These are phyloP conservation scores for Marasmius sp. DNA, from an alignment of 1,284 basidiomycete species.

Conservation along the genomic window DNA sequence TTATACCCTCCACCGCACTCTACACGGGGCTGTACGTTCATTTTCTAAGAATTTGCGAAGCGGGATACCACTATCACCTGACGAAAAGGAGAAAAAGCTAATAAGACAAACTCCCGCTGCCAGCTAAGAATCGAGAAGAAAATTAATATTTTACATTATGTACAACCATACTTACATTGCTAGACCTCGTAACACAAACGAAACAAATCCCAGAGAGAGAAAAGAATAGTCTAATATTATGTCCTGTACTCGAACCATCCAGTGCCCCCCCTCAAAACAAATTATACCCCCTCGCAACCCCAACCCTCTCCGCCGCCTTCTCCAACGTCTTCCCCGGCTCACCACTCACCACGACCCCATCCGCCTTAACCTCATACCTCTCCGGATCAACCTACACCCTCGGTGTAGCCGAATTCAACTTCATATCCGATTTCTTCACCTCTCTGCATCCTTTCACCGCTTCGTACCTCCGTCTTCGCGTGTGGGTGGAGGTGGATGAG, in stretches of 20 bases:
- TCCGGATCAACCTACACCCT: slow-evolving; percentile 91
- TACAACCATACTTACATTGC: too few relatives aligned
- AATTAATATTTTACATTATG: too few relatives aligned
- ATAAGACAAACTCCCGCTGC: too few relatives aligned
- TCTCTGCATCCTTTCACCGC: slow-evolving; percentile 79
- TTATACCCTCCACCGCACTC: too few relatives aligned
- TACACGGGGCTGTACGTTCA: too few relatives aligned
- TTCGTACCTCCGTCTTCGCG: slow-evolving; percentile 68
- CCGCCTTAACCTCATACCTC: slow-evolving; percentile 84
- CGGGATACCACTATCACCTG: too few relatives aligned
- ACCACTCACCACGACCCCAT: slow-evolving; percentile 77
- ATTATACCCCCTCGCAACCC: slow-evolving; percentile 74
- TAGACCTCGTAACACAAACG: too few relatives aligned
- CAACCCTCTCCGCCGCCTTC: slow-evolving; percentile 49
- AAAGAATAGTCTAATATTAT: not conserved
- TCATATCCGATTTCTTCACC: slow-evolving; percentile 89
- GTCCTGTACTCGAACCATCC: not conserved
- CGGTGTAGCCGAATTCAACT: slow-evolving; percentile 85
- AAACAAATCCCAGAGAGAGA: not conserved
- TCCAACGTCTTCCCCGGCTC: slow-evolving; percentile 49
- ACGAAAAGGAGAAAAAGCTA: too few relatives aligned
- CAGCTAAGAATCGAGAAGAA: too few relatives aligned
- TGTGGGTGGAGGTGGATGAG: too few relatives aligned
- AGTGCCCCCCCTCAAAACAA: slow-evolving; percentile 58
- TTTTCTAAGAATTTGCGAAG: too few relatives aligned